Evolutionary conservation across 2,329 filamentous ascomycete genomes (phyloP), one percentile per base, ranked within the genome.

Genomic region (Sporothrix dimorphospora): DNA sequence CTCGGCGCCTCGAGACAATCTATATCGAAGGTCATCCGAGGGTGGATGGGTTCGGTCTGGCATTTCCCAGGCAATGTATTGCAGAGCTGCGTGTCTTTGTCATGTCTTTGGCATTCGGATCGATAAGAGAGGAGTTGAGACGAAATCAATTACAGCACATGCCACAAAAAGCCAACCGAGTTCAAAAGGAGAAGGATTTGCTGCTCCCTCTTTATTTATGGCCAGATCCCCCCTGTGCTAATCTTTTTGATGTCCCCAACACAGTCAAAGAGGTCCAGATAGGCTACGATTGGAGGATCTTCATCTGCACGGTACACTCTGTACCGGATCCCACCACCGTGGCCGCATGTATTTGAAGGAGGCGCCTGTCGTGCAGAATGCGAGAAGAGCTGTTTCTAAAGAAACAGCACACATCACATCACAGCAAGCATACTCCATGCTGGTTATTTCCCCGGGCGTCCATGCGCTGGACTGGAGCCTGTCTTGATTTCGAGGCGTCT

Each of bases 21-120:
- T 11, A 55, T 57, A 57, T 57, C 34, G 27, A 19, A 27, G 21
- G 14, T 34, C 53, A 27, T 4, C n/a, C 49, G 30, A 34, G 30
- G 30, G 30, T 34, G 30, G 30, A 57, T 34, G 38, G 59, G 38
- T 65, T 65, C 34, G 38, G 34, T 65, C 38, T 65, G 59, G 59
- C 59, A 65, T 45, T 9, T 59, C 14, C 5, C 38, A 24, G 40
- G 11, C n/a, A 38, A 65, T 27, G 38, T 16, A 42, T 65, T 45
- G 38, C n/a, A 24, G 38, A 45, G 7, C 3, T 27, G 12, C 21
- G 14, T 45, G 59, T 27, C n/a, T 27, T 63, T 65, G 11, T 27
- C 38, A 19, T 24, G 38, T 21, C 38, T 27, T 27, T 45, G 38
- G 38, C 38, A 27, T 42, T 63, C 21, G n/a, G 6, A 30, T 38